Evolutionary conservation across 495 filamentous ascomycete genomes (phyloP), one percentile per base, ranked within the genome.

Genomic region (Immersiella caudata): DNA sequence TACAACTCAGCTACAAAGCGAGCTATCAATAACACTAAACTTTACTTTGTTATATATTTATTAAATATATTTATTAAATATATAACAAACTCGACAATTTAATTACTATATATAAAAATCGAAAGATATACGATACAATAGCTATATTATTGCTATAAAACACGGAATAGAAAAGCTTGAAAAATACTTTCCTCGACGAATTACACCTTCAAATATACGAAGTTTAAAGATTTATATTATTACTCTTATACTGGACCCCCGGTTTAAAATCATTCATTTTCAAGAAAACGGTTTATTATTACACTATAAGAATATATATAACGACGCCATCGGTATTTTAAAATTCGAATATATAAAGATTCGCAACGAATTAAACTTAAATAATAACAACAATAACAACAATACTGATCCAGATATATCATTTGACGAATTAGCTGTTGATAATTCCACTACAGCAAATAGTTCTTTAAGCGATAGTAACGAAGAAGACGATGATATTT

Each of bases 301-400:
- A 49, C 40, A 49, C 18, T 49, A 49, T 18, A 49, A 49, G 18
- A 49, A 49, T 49, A 49, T 49, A 49, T 49, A 49, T 49, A 49
- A 49, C 18, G 40, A 49, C 40, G 40, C 40, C 18, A 49, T 49
- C 18, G 40, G 40, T 49, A 49, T 49, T 49, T 49, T 49, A 49
- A 49, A 49, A 49, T 49, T 49, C 40, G 40, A 49, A 49, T 49
- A 49, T 49, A 49, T 49, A 49, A 49, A 49, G 18, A 49, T 49
- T 9, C 40, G 18, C 8, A 49, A 49, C 40, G 40, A 49, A 49
- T 49, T 49, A 49, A 49, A 49, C 18, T 18, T 49, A n/a, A n/a
- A n/a, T n/a, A n/a, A n/a, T 49, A 49, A 49, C 40, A 49, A 49
- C 40, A 49, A 49, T 49, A 49, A 49, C 18, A 49, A n/a, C n/a